A percentile compares a stretch with the other conserved stretches of the same genome.
phyloP scores from a whole-genome alignment of 2,329 filamentous ascomycete genomes.

The Chaetomium strumarium region DNA sequence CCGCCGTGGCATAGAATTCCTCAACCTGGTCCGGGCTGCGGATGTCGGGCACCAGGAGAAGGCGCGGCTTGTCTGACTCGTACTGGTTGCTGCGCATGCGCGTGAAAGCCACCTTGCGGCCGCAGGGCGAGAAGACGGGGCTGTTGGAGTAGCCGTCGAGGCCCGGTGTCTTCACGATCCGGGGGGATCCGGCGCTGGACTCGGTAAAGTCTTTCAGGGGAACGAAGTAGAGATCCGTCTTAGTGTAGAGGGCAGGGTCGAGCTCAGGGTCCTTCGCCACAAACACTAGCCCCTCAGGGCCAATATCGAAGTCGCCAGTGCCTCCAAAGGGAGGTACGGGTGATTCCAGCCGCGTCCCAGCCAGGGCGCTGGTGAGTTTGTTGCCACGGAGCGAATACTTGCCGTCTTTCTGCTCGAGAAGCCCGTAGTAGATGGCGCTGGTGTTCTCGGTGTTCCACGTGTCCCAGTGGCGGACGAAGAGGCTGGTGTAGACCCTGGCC shows the following conservation, averaged over 20 bases:
- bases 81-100: constrained; percentile 73
- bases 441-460: constrained; percentile 63
- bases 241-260: constrained; percentile 69
- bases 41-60: constrained; percentile 60
- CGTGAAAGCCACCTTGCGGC: constrained; percentile 66
- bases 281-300: constrained; percentile 60
- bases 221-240: constrained; percentile 73
- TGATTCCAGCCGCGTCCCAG: constrained; percentile 52
- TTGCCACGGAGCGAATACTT: constrained; percentile 37
- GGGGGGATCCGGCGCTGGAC: constrained; percentile 42
- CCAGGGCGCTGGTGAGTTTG: constrained; percentile 57
- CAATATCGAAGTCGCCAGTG: constrained; percentile 72
- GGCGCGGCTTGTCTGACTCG: constrained; percentile 70
- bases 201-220: constrained; percentile 57
- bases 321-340: constrained; percentile 77
- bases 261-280: constrained; percentile 68
- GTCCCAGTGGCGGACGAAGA: constrained; percentile 83
- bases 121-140: constrained; percentile 70
- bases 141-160: constrained; percentile 58
- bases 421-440: constrained; percentile 68
- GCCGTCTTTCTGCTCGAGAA: constrained; percentile 42
- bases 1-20: constrained; percentile 56
- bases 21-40: constrained; percentile 48
- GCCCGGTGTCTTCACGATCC: constrained; percentile 50
- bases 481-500: constrained; percentile 64